Percentiles rank a stretch among this genome's conserved stretches.
These are phyloP conservation scores for Solanum hybrid DNA, from an alignment of 305 asterid species.

Conservation along the genomic window DNA sequence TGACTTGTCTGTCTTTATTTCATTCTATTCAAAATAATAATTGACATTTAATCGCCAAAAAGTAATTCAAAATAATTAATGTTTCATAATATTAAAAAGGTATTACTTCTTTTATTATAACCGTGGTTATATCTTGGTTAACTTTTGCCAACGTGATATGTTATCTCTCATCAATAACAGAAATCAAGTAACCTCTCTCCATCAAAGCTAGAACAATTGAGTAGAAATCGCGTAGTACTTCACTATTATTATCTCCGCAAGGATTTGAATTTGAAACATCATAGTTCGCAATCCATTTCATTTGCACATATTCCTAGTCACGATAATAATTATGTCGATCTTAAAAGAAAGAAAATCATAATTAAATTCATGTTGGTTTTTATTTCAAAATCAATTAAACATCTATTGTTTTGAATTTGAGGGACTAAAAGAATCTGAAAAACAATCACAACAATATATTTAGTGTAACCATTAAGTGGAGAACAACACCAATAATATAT, in stretches of 20 bases:
- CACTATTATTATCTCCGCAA: neutral
- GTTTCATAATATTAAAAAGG: neutral
- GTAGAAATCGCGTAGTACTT: neutral
- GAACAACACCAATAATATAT: neutral
- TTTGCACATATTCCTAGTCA: neutral
- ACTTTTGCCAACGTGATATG: neutral
- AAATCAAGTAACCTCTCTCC: neutral
- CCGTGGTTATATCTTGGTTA: neutral
- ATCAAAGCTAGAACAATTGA: neutral
- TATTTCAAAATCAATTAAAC: neutral
- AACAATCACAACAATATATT: neutral
- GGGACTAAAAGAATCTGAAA: neutral
- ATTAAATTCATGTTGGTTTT: neutral
- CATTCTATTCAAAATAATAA: neutral
- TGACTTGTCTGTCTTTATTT: neutral
- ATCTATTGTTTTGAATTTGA: neutral
- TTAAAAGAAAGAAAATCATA: neutral
- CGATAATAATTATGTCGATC: neutral
- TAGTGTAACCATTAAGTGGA: neutral
- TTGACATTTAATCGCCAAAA: neutral
- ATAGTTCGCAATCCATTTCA: neutral
- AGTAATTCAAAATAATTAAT: neutral
- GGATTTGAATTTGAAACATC: neutral
- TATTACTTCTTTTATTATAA: neutral
- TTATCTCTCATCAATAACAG: accelerated